A percentile compares a stretch with the other conserved stretches of the same genome.
Evolutionary conservation across 1,284 basidiomycete genomes (phyloP).

Genomic region (Phlebopus sp.): DNA sequence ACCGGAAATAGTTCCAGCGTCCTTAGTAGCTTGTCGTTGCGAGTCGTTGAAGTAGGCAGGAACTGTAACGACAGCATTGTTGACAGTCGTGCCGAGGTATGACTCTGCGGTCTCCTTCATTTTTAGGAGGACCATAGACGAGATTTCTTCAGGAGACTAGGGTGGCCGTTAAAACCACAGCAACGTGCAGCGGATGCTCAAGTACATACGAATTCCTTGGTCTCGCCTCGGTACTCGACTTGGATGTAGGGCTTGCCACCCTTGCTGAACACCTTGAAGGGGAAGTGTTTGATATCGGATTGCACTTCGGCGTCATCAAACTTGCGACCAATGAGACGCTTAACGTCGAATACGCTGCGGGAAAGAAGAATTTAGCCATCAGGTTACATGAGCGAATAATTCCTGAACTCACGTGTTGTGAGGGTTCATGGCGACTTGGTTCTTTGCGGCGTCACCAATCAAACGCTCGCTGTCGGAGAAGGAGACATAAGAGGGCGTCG

Average conservation of each 20-base stretch:
- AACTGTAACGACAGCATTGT: slow-evolving; percentile 91
- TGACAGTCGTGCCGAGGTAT: slow-evolving; percentile 84
- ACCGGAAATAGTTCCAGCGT: slow-evolving; percentile 87
- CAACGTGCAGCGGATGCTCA: not conserved
- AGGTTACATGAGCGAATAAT: slow-evolving; percentile 11
- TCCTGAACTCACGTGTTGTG: slow-evolving; percentile 56
- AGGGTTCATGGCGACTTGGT: slow-evolving; percentile 89
- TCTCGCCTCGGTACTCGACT: slow-evolving; percentile 89
- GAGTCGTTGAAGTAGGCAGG: slow-evolving; percentile 99
- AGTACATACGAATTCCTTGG: slow-evolving; percentile 83
- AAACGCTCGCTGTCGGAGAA: slow-evolving; percentile 94
- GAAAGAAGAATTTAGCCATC: slow-evolving; percentile 14
- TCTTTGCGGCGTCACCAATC: slow-evolving; percentile 95
- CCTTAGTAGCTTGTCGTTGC: slow-evolving; percentile 94
- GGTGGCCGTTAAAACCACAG: slow-evolving; percentile 4
- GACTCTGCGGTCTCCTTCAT: slow-evolving; percentile 99
- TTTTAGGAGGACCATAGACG: slow-evolving; percentile 95
- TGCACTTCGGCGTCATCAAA: slow-evolving; percentile 88
- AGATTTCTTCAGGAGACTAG: slow-evolving; percentile 93
- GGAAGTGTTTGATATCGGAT: slow-evolving; percentile 93
- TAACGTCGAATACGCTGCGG: slow-evolving; percentile 80
- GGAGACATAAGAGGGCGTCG: slow-evolving; percentile 92
- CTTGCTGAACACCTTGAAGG: slow-evolving; percentile 87
- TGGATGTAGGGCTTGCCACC: slow-evolving; percentile 84
- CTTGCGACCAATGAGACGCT: slow-evolving; percentile 88